Base-by-base conservation (phyloP, 345 rosid genomes). In the Punica granatum region DNA sequence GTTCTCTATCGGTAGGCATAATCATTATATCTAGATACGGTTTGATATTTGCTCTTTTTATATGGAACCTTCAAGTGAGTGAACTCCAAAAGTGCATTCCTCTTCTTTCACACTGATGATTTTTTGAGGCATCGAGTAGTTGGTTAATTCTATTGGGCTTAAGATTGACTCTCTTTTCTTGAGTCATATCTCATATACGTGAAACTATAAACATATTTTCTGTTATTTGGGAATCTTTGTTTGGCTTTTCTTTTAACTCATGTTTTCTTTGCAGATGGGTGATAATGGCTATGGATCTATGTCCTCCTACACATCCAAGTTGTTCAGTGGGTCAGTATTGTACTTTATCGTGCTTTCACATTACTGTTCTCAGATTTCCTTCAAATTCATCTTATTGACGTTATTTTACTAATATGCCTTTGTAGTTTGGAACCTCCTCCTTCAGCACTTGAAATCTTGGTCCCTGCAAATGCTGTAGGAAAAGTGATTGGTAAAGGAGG, bases 401-500 rank as follows among this genome's bases (percentile, higher is more conserved):
- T 66, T 69, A 63, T 64, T 70, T 26, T 69, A 19, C 41, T 60
- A 15, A 10, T 70, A 35, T 32, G 19, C 67, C 44, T 67, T 49
- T 68, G 31, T 83, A 93, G 98, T 62, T 68, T 89, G 76, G 68
- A 89, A 69, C 58, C 87, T 36, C 60, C 87, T 44, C 72, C 86
- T 39, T 81, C 91, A 26, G 75, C 84, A 34, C 70, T 86, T 65
- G 99, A 94, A 76, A 81, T 91, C 72, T 69, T 89, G 79, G 78
- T 94, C 73, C 99, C 99, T 67, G 83, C 89, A 44, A 82, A 79
- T 83, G 92, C 99, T 31, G 87, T 91, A 15, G 83, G 93, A 72
- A 94, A 88, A 84, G 99, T 94, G 60, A 70, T 94, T 73, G 99
- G 99, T 59, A 94, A 82, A 86, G 92, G 87, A 67, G 99, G 99